These are phyloP conservation scores for Gastrodia elata DNA, from an alignment of 106 monocot species.

Conservation along the genomic window DNA sequence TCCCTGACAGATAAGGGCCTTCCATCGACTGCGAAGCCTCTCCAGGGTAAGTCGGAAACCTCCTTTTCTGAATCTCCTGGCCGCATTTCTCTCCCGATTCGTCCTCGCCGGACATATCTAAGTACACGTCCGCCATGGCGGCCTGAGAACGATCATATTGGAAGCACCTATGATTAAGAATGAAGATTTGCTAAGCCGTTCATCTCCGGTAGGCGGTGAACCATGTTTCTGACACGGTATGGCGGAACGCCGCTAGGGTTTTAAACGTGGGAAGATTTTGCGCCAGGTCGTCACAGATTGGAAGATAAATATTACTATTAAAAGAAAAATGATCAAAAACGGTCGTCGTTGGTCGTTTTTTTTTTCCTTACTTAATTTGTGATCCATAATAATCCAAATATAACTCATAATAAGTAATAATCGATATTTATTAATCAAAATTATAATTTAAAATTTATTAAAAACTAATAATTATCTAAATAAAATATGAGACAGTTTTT, in stretches of 20 bases:
- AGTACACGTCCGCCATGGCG: background rate
- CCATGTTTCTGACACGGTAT: no score
- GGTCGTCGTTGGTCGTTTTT: background rate
- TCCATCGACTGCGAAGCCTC: background rate
- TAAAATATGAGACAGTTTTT: no score
- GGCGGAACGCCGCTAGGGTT: no score
- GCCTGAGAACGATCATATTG: background rate
- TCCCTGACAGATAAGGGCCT: background rate
- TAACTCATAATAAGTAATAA: no score
- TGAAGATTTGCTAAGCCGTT: background rate
- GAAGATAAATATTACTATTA: background rate
- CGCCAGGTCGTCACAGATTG: background rate
- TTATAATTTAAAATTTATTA: no score
- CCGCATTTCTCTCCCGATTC: background rate
- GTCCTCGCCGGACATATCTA: constrained; percentile 1
- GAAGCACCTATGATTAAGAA: background rate
- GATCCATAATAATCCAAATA: no score
- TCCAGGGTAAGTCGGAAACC: background rate
- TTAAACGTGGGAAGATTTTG: background rate
- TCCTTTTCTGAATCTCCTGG: background rate
- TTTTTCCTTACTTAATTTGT: background rate
- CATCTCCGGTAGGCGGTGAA: no score
- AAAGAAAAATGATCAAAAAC: background rate
- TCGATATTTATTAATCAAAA: no score
- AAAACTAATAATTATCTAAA: no score